Evolutionary conservation across 805 yeast species (phyloP).

Genomic region (Metschnikowia orientalis): DNA sequence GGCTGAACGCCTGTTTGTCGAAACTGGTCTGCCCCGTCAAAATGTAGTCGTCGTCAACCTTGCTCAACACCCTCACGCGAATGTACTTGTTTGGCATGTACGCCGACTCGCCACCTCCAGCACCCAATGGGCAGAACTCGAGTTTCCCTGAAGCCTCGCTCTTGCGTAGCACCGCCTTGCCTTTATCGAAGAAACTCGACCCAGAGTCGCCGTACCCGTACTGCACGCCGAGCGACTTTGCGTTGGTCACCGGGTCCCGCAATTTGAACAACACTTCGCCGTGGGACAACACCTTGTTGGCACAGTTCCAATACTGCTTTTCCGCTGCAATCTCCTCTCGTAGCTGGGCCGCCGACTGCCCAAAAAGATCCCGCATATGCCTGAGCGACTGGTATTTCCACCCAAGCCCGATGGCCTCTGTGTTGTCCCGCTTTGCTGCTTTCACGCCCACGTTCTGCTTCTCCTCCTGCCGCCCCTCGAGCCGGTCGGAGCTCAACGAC

Average conservation of each 20-base stretch:
- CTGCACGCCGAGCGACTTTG: slow-evolving; percentile 68
- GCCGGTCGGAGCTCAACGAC: slow-evolving; percentile 53
- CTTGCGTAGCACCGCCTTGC: slow-evolving; percentile 67
- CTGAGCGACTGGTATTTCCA: slow-evolving; percentile 78
- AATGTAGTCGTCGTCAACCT: slow-evolving; percentile 49
- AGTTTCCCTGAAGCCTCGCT: slow-evolving; percentile 33
- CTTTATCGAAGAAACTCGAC: slow-evolving; percentile 66
- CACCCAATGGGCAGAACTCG: slow-evolving; percentile 28
- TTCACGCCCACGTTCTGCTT: slow-evolving; percentile 16
- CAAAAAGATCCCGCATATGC: slow-evolving; percentile 49
- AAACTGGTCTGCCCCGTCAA: slow-evolving; percentile 55
- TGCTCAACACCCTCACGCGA: slow-evolving; percentile 54
- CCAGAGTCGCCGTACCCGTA: slow-evolving; percentile 94
- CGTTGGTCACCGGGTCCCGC: slow-evolving; percentile 44
- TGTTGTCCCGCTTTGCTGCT: slow-evolving; percentile 21
- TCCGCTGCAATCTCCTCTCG: slow-evolving; percentile 57
- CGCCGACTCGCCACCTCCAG: slow-evolving; percentile 25
- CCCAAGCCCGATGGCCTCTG: slow-evolving; percentile 55
- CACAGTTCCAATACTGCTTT: slow-evolving; percentile 57
- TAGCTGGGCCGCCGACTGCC: slow-evolving; percentile 48
- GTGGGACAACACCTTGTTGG: slow-evolving; percentile 43
- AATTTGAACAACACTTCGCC: slow-evolving; percentile 66
- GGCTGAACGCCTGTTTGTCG: slow-evolving; percentile 11
- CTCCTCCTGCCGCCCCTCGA: slow-evolving; percentile 20
- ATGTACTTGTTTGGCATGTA: slow-evolving; percentile 45